Percentiles rank a stretch among this genome's conserved stretches.
Conservation (phyloP, 352 stramenopile genomes). For the Phytophthora boehmeriae region DNA sequence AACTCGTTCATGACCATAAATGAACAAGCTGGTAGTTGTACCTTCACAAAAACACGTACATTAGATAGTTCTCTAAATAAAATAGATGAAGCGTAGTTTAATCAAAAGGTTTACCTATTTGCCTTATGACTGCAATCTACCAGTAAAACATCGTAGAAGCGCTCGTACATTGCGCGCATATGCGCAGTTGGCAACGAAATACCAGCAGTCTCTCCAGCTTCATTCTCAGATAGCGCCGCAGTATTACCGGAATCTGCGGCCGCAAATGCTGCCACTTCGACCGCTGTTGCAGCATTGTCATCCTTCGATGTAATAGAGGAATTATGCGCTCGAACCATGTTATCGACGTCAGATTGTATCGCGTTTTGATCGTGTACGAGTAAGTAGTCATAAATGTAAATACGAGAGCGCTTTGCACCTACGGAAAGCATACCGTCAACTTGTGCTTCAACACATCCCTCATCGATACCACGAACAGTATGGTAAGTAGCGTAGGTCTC, state of each 20-base stretch:
- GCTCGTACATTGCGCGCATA: conserved; percentile 10
- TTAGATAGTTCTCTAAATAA: neutral
- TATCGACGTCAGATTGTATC: conserved; percentile 22
- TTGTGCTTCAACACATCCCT: neutral
- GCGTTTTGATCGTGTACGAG: conserved; percentile 26
- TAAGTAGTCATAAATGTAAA: conserved; percentile 25
- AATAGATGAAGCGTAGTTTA: no score
- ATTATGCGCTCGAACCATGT: conserved; percentile 13
- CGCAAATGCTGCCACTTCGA: conserved; percentile 2
- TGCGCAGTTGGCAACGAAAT: conserved; percentile 8
- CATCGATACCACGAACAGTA: neutral
- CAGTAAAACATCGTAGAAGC: conserved; percentile 18
- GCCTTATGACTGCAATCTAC: conserved; percentile 24
- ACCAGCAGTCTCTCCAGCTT: conserved; percentile 5
- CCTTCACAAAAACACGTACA: conserved; percentile 14
- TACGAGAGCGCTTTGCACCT: neutral
- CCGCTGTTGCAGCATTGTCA: conserved; percentile 10
- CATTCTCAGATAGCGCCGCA: neutral
- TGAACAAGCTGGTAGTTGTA: conserved; percentile 28
- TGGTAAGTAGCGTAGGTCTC: conserved; percentile 4
- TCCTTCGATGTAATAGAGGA: neutral
- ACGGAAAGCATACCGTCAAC: conserved; percentile 21
- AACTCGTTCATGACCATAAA: conserved; percentile 29
- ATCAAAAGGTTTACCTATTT: conserved; percentile 8
- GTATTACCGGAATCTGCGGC: conserved; percentile 5